Base-by-base conservation (phyloP, 352 stramenopile species). In the Phytophthora pisi region DNA sequence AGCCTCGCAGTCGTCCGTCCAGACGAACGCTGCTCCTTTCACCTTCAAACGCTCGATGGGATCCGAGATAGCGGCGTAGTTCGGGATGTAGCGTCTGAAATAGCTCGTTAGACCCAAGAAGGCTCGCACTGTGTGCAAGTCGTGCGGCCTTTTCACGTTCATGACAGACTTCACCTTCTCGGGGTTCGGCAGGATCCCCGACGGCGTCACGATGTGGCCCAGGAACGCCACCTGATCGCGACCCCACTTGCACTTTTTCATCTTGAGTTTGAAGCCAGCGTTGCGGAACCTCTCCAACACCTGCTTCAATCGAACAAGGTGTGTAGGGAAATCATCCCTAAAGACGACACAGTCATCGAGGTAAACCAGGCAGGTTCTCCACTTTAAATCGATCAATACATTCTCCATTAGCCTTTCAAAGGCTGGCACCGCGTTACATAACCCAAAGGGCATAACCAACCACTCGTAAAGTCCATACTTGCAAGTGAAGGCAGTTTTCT, bases 231-330 rank as follows among this genome's bases (percentile, higher is more conserved):
- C 56, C 15, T 54, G 56, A 5, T 20, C 49, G 5, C 45, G 28
- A 3, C 43, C 43, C 56, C 40, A 60, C 26, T 63, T 45, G 24
- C 56, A 55, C 55, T 54, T 63, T 18, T 63, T 63, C 28, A 63
- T 63, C n/a, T 63, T 49, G 2, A 63, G 7, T 13, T 63, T 63
- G 18, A 55, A 55, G 0, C 42, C 45, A 1, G 43, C 56, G 0
- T 36, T 16, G 4, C 11, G n/a, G 8, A 63, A 63, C 30, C n/a
- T 45, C 30, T 34, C 24, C n/a, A 63, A 18, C 0, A 63, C 28
- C 15, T 55, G 45, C 4, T 13, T 28, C 2, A 63, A 0, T 0
- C 56, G 45, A 2, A 55, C n/a, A 20, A 63, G 7, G 13, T 63
- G 56, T 1, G 56, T 60, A 2, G 56, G 30, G 24, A 54, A 49